These are phyloP conservation scores for Achlya hypogyna DNA, from an alignment of 352 stramenopile genomes.

Conservation along the genomic window DNA sequence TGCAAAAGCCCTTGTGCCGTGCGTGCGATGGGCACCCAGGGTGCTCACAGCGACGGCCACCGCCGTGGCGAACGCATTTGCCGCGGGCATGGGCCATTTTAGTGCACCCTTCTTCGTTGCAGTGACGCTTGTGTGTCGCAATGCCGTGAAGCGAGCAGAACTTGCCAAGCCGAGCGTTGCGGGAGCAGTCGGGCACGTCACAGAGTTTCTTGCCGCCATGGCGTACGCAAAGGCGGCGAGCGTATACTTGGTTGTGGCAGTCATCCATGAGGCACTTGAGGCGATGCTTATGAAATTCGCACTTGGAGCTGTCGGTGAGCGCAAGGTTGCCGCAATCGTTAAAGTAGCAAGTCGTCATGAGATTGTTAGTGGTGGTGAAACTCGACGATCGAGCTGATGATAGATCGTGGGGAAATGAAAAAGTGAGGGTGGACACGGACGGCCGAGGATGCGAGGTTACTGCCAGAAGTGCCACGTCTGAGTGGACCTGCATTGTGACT, in stretches of 20 bases:
- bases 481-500: too few relatives aligned
- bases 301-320: background rate
- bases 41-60: background rate
- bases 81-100: background rate
- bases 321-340: constrained; percentile 10
- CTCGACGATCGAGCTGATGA: too few relatives aligned
- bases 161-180: constrained; percentile 1
- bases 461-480: too few relatives aligned
- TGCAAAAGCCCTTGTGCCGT: background rate
- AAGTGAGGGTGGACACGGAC: background rate
- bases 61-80: constrained; percentile 12
- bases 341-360: constrained; percentile 8
- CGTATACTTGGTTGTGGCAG: constrained; percentile 12
- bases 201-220: constrained; percentile 9
- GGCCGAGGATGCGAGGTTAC: too few relatives aligned
- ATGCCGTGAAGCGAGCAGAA: constrained; percentile 1
- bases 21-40: constrained; percentile 3
- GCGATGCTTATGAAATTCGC: constrained; percentile 12
- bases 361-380: background rate
- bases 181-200: background rate
- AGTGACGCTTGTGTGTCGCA: background rate
- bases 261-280: background rate
- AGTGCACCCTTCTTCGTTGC: constrained; percentile 2
- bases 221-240: background rate
- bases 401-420: too few relatives aligned